These are phyloP conservation scores for Fusarium xyrophilum DNA, from an alignment of 2,329 filamentous ascomycete species.

Conservation along the genomic window DNA sequence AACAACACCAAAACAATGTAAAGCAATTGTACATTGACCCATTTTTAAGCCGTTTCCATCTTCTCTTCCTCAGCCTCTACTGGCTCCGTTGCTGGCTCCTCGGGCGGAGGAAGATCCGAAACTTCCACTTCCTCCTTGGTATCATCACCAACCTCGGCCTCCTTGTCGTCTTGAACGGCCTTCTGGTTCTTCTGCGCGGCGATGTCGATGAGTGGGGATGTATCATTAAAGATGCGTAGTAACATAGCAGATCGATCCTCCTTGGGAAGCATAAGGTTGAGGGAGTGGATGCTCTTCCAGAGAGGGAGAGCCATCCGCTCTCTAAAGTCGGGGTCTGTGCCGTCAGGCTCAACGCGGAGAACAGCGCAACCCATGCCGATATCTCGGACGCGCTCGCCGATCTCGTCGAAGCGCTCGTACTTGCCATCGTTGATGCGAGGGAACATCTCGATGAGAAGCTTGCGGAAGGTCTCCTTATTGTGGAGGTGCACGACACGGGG, in stretches of 20 bases:
- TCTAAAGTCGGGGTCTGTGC: constrained; percentile 62
- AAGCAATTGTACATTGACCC: constrained; percentile 28
- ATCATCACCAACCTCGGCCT: constrained; percentile 36
- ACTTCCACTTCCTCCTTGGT: constrained; percentile 43
- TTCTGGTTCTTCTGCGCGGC: constrained; percentile 57
- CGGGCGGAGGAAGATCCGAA: constrained; percentile 50
- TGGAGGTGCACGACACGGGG: constrained; percentile 76
- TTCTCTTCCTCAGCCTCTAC: constrained; percentile 18
- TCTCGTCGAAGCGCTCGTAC: constrained; percentile 81
- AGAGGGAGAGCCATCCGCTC: constrained; percentile 90
- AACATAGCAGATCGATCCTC: constrained; percentile 94
- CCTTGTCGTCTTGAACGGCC: constrained; percentile 46
- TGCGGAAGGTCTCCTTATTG: constrained; percentile 79
- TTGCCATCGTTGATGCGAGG: constrained; percentile 80
- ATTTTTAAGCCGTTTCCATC: constrained; percentile 29
- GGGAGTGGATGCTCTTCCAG: constrained; percentile 89
- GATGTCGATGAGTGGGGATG: constrained; percentile 80
- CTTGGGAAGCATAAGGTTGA: constrained; percentile 98
- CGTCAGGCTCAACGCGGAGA: constrained; percentile 79
- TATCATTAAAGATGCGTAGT: constrained; percentile 88
- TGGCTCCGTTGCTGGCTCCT: constrained; percentile 30
- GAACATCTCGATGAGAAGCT: constrained; percentile 94
- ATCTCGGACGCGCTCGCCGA: constrained; percentile 80
- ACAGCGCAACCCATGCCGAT: constrained; percentile 93
- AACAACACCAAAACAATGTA: constrained; percentile 34